These are phyloP conservation scores for Camptophora hylomeconis DNA, from an alignment of 2,329 filamentous ascomycete genomes.

Conservation along the genomic window DNA sequence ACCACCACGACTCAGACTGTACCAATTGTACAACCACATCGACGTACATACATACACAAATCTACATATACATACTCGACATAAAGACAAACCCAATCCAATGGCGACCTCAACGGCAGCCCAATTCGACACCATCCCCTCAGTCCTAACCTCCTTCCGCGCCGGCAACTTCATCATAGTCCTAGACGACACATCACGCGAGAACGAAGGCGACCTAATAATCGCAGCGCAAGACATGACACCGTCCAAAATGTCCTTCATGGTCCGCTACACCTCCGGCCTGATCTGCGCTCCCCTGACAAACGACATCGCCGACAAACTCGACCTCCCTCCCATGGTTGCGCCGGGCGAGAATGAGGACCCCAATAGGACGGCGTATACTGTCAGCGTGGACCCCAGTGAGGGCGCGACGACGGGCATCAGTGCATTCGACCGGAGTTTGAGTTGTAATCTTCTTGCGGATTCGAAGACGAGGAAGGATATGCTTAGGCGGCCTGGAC, in stretches of 20 bases:
- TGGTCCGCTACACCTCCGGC: conserved; percentile 80
- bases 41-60: too few relatives aligned
- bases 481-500: conserved; percentile 70
- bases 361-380: conserved; percentile 84
- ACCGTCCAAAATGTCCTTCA: conserved; percentile 84
- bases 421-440: conserved; percentile 70
- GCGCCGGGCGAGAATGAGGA: conserved; percentile 52
- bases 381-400: conserved; percentile 70
- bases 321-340: conserved; percentile 87
- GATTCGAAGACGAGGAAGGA: conserved; percentile 43
- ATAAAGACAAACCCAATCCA: too few relatives aligned
- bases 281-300: conserved; percentile 81
- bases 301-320: conserved; percentile 51
- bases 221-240: conserved; percentile 80
- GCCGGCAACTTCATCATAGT: conserved; percentile 85
- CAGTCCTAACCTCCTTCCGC: conserved; percentile 20
- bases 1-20: too few relatives aligned
- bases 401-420: conserved; percentile 75
- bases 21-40: too few relatives aligned
- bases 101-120: too few relatives aligned
- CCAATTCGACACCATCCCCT: conserved; percentile 22
- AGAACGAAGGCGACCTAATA: conserved; percentile 97
- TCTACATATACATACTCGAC: too few relatives aligned
- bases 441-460: conserved; percentile 69
- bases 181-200: conserved; percentile 79